Percentiles rank a stretch among this genome's conserved stretches.
phyloP scores from a whole-genome alignment of 805 yeast genomes.

The Saccharomycopsis javanensis region DNA sequence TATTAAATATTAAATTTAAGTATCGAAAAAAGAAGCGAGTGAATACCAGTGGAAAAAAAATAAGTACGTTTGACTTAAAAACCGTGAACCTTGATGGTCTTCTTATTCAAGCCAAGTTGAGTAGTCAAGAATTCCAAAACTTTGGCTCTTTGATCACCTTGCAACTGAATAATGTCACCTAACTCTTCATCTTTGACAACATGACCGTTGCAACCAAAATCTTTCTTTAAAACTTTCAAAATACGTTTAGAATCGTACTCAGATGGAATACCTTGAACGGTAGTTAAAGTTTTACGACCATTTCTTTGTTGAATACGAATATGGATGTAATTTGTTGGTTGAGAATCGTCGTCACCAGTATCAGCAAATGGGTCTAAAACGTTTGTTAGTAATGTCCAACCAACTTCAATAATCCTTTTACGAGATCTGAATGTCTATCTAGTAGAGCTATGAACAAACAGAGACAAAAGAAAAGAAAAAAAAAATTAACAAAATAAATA shows the following conservation, averaged over 20 bases:
- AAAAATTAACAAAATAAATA: background rate
- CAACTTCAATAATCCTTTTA: no score
- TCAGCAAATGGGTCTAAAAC: slow-evolving; percentile 96
- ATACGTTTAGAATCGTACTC: slow-evolving; percentile 94
- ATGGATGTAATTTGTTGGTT: slow-evolving; percentile 91
- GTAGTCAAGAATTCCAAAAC: slow-evolving; percentile 85
- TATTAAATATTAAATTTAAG: no score
- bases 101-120: slow-evolving; percentile 84
- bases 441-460: no score
- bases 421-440: no score
- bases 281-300: slow-evolving; percentile 97
- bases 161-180: slow-evolving; percentile 95
- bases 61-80: slow-evolving; percentile 40
- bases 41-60: no score
- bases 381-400: slow-evolving; percentile 5
- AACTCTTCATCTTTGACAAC: slow-evolving; percentile 92
- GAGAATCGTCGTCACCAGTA: slow-evolving; percentile 98
- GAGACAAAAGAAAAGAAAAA: background rate
- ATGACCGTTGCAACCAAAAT: slow-evolving; percentile 98
- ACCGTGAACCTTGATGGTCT: slow-evolving; percentile 97
- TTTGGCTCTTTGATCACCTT: slow-evolving; percentile 97
- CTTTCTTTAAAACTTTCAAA: slow-evolving; percentile 88
- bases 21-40: no score
- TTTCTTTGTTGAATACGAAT: slow-evolving; percentile 99
- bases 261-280: slow-evolving; percentile 93